These are phyloP conservation scores for Thuidium tamariscinum DNA, from an alignment of 225 moss, liverwort and hornwort species.

Conservation along the genomic window DNA sequence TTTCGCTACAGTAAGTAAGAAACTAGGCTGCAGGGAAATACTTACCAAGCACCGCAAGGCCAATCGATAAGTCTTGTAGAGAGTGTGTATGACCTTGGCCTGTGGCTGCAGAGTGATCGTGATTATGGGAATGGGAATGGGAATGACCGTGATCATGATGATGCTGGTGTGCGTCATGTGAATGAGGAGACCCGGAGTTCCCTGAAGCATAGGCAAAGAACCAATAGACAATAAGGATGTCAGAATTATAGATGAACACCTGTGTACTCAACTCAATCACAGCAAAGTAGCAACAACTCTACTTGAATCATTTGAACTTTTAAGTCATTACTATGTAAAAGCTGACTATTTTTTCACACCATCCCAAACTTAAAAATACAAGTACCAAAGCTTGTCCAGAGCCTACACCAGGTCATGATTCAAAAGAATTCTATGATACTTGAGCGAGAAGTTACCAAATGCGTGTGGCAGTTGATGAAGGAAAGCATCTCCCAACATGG, in stretches of 20 bases:
- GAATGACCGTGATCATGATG: constrained; percentile 24
- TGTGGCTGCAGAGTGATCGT: constrained; percentile 23
- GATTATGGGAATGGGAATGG: constrained; percentile 23
- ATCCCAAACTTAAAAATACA: not conserved
- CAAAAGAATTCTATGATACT: not conserved
- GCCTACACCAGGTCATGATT: not conserved
- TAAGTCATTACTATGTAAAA: not conserved
- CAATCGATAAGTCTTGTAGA: constrained; percentile 64
- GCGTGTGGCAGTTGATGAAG: constrained; percentile 96
- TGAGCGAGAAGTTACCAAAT: constrained; percentile 36
- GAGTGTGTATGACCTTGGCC: constrained; percentile 69
- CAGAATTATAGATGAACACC: not conserved
- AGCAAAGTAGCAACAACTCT: not conserved
- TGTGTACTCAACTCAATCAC: not conserved
- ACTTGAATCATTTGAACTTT: not conserved
- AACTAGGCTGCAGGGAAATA: not conserved
- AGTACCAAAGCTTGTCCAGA: not conserved
- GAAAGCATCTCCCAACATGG: constrained; percentile 91
- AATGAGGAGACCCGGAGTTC: constrained; percentile 33
- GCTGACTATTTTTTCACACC: not conserved
- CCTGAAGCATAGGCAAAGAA: constrained; percentile 13
- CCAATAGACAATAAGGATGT: not conserved
- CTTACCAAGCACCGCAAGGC: constrained; percentile 74
- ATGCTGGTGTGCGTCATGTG: constrained; percentile 41
- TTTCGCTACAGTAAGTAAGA: not conserved